Conservation (phyloP, 176 grass and related monocot genomes). For the Ananas comosus region DNA sequence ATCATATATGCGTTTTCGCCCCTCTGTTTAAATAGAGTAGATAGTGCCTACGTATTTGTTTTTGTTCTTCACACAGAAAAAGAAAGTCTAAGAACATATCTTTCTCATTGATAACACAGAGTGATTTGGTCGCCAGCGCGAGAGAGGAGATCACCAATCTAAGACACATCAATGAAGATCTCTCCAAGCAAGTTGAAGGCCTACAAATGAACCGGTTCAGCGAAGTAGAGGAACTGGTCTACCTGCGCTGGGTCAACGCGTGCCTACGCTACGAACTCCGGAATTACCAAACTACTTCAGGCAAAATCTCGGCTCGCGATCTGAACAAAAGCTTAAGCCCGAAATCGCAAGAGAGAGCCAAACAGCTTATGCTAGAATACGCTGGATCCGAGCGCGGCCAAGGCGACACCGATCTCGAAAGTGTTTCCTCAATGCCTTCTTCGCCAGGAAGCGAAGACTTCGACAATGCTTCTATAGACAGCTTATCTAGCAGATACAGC, state of each 20-base stretch:
- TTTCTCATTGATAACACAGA: conserved; percentile 36
- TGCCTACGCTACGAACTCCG: conserved; percentile 85
- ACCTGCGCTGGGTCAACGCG: conserved; percentile 91
- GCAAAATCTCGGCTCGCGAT: conserved; percentile 61
- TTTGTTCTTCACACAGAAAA: too few relatives aligned
- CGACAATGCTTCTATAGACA: conserved; percentile 73
- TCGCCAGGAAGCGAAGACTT: conserved; percentile 80
- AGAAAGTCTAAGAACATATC: background rate
- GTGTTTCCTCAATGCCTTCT: conserved; percentile 61
- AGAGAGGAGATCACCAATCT: conserved; percentile 73
- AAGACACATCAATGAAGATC: conserved; percentile 66
- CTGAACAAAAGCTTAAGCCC: conserved; percentile 85
- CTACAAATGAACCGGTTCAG: conserved; percentile 92
- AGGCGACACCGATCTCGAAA: conserved; percentile 85
- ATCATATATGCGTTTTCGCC: too few relatives aligned
- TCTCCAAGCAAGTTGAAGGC: conserved; percentile 93
- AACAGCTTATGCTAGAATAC: conserved; percentile 82
- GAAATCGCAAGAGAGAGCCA: conserved; percentile 68
- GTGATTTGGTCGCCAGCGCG: conserved; percentile 49
- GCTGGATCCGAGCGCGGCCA: conserved; percentile 78
- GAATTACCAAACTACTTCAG: conserved; percentile 59
- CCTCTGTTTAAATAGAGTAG: too few relatives aligned
- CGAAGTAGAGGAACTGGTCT: conserved; percentile 89
- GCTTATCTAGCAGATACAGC: conserved; percentile 72
- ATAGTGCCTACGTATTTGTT: too few relatives aligned